Percentiles rank a stretch among this genome's conserved stretches.
Conservation (phyloP, 148 eudicot genomes). For the Nepenthes gracilis region DNA sequence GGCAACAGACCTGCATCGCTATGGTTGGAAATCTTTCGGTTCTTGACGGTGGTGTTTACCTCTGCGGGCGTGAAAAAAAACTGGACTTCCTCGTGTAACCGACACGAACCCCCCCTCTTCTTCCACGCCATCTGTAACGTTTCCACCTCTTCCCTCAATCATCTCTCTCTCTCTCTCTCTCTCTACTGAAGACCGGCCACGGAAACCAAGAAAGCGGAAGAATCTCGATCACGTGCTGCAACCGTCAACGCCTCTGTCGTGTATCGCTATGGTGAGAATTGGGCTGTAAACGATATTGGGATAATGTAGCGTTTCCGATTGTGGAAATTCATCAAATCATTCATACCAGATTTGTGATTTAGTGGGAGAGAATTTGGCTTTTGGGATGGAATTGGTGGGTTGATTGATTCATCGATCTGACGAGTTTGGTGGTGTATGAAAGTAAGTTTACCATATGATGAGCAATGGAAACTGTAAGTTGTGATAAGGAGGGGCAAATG, state of each 20-base stretch:
- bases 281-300: constrained; percentile 6
- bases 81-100: background rate
- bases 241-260: constrained; percentile 3
- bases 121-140: constrained; percentile 5
- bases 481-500: constrained; percentile 25
- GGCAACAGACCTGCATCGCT: no score
- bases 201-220: constrained; percentile 2
- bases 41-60: no score
- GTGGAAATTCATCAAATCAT: background rate
- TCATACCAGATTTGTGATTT: no score
- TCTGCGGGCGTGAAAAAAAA: no score
- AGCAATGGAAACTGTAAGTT: constrained; percentile 9
- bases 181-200: background rate
- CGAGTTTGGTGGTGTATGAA: no score
- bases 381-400: no score
- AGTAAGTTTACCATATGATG: constrained; percentile 5
- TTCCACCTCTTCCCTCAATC: background rate
- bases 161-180: background rate
- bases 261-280: background rate
- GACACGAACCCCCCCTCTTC: background rate
- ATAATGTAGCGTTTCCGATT: constrained; percentile 4
- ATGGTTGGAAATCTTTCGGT: no score
- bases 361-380: no score
- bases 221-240: constrained; percentile 7
- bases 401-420: no score